Conservation (phyloP, 495 filamentous ascomycete species). For the Penicillium roqueforti region DNA sequence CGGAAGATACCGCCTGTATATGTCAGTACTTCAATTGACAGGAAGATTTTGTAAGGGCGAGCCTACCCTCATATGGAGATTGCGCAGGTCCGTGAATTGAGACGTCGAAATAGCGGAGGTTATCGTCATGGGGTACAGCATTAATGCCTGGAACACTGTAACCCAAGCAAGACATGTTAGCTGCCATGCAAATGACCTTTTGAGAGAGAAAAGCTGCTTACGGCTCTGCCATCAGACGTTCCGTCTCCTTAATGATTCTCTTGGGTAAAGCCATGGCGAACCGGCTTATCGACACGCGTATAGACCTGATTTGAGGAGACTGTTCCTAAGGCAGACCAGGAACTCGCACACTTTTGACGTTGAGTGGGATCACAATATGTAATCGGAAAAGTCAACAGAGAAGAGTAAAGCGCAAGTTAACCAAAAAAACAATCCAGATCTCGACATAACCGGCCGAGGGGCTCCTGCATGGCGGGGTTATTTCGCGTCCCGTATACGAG, state of each 20-base stretch:
- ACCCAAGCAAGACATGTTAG: conserved; percentile 5
- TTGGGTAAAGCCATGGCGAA: conserved; percentile 75
- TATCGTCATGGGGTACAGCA: conserved; percentile 96
- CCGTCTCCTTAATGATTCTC: conserved; percentile 97
- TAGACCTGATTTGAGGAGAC: background rate
- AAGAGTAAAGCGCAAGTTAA: conserved; percentile 4
- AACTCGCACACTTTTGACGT: background rate
- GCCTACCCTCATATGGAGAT: conserved; percentile 84
- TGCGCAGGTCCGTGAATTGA: conserved; percentile 91
- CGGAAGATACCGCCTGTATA: conserved; percentile 83
- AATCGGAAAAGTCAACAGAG: background rate
- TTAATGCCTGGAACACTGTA: conserved; percentile 91
- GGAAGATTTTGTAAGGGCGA: too few relatives aligned
- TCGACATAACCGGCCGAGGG: conserved; percentile 33
- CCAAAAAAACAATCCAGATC: conserved; percentile 7
- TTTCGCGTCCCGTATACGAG: conserved; percentile 24
- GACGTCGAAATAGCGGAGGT: conserved; percentile 96
- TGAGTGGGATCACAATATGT: background rate
- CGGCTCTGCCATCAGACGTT: conserved; percentile 95
- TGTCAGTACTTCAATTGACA: conserved; percentile 17
- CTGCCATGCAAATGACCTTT: background rate
- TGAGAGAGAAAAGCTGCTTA: conserved; percentile 43
- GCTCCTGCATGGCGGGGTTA: conserved; percentile 24
- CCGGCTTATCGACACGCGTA: conserved; percentile 12
- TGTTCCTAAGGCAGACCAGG: background rate